phyloP scores from a whole-genome alignment of 192 early-diverging fungal species.

The Diversispora epigaea region DNA sequence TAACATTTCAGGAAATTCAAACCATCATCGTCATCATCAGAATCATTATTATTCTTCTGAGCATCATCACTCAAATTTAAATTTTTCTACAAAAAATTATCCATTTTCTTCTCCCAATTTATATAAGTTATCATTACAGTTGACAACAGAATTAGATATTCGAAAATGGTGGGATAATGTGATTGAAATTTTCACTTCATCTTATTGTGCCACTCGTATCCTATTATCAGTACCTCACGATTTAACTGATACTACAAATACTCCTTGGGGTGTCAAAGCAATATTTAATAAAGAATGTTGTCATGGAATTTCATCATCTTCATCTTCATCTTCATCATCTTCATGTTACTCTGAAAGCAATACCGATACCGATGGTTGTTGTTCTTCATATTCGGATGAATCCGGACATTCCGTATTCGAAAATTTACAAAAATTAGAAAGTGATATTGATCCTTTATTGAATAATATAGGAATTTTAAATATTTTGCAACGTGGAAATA shows the following conservation, averaged over 20 bases:
- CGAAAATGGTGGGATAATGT: constrained; percentile 44
- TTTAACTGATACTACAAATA: constrained; percentile 39
- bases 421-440: constrained; percentile 50
- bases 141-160: constrained; percentile 44
- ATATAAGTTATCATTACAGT: constrained; percentile 39
- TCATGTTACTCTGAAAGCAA: constrained; percentile 30
- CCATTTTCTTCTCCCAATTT: constrained; percentile 37
- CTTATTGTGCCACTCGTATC: constrained; percentile 41
- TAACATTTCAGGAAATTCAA: too few relatives aligned
- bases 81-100: too few relatives aligned
- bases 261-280: constrained; percentile 44
- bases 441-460: constrained; percentile 49
- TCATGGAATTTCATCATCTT: constrained; percentile 25
- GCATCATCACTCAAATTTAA: too few relatives aligned
- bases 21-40: too few relatives aligned
- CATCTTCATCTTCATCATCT: neutral
- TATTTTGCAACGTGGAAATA: constrained; percentile 46
- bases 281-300: constrained; percentile 37
- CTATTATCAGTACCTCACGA: constrained; percentile 45
- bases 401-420: constrained; percentile 39
- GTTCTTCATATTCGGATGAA: constrained; percentile 15
- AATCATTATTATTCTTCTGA: too few relatives aligned
- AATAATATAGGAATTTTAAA: constrained; percentile 45
- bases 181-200: constrained; percentile 38
- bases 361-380: constrained; percentile 31